Evolutionary conservation across 768 basidiomycete genomes (phyloP).

Genomic region (Hygrophorus russula): DNA sequence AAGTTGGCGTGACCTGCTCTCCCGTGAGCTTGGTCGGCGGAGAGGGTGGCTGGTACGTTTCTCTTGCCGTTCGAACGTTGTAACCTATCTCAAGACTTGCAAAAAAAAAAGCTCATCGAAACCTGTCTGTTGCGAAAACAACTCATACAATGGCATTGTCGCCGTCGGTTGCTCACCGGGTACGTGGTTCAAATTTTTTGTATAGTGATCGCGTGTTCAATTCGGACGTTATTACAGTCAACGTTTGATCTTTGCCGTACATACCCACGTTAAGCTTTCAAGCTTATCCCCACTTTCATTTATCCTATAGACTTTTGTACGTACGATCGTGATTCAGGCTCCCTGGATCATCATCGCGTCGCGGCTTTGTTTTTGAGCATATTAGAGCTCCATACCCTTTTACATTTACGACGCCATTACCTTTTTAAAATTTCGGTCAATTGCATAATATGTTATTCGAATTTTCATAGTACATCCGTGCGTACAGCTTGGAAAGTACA

Average conservation of each 20-base stretch:
- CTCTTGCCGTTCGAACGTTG: neutral
- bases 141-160: constrained; percentile 32
- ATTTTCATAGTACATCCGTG: too few relatives aligned
- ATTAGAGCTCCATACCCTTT: too few relatives aligned
- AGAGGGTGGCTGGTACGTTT: constrained; percentile 19
- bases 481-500: too few relatives aligned
- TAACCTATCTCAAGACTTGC: neutral
- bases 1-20: constrained; percentile 26
- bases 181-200: constrained; percentile 15
- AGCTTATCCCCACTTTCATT: too few relatives aligned
- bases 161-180: constrained; percentile 31
- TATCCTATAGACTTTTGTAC: neutral
- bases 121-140: constrained; percentile 36
- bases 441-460: too few relatives aligned
- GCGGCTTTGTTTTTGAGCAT: neutral
- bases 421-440: too few relatives aligned
- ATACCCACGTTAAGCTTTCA: too few relatives aligned
- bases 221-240: too few relatives aligned
- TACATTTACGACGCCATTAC: too few relatives aligned
- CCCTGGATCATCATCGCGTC: constrained; percentile 1
- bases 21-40: constrained; percentile 18
- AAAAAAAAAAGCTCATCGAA: constrained; percentile 19
- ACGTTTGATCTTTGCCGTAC: too few relatives aligned
- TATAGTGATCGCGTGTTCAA: too few relatives aligned
- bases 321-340: too few relatives aligned